phyloP scores from a whole-genome alignment of 2,329 filamentous ascomycete genomes.

The Tolypocladium album region DNA sequence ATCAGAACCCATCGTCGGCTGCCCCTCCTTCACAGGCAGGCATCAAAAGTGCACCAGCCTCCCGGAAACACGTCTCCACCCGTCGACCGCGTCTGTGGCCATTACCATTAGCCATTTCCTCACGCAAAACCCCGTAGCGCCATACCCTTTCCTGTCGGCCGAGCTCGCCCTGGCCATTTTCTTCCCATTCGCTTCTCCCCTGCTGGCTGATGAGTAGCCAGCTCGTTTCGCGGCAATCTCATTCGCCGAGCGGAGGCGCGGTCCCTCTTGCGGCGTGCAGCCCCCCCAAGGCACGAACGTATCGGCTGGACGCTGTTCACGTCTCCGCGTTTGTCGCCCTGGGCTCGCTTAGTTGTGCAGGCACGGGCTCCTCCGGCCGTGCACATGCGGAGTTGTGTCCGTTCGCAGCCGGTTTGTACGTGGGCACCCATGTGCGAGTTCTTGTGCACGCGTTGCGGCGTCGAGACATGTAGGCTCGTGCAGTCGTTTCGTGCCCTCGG shows the following conservation, averaged over 20 bases:
- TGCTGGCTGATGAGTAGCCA: neutral
- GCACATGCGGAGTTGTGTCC: neutral
- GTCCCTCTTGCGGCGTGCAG: neutral
- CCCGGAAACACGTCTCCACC: slow-evolving; percentile 1
- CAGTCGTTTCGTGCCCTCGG: neutral
- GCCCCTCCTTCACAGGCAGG: neutral
- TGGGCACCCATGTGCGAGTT: neutral
- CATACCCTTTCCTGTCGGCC: neutral
- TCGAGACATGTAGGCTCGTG: neutral
- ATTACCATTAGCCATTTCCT: neutral
- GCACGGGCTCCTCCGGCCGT: neutral
- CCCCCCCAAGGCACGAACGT: neutral
- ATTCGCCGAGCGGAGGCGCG: neutral
- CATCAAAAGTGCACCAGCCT: neutral
- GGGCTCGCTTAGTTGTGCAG: neutral
- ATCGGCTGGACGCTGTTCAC: neutral
- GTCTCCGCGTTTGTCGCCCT: neutral
- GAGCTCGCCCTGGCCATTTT: neutral
- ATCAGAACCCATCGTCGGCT: neutral
- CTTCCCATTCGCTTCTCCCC: neutral
- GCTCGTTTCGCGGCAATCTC: neutral
- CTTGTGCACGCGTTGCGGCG: neutral
- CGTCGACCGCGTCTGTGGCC: neutral
- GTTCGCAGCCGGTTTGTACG: neutral
- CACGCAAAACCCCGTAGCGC: neutral